Evolutionary conservation across 23 red algal genomes (phyloP), one percentile per base, ranked within the genome.

Genomic region (Chondrus crispus): DNA sequence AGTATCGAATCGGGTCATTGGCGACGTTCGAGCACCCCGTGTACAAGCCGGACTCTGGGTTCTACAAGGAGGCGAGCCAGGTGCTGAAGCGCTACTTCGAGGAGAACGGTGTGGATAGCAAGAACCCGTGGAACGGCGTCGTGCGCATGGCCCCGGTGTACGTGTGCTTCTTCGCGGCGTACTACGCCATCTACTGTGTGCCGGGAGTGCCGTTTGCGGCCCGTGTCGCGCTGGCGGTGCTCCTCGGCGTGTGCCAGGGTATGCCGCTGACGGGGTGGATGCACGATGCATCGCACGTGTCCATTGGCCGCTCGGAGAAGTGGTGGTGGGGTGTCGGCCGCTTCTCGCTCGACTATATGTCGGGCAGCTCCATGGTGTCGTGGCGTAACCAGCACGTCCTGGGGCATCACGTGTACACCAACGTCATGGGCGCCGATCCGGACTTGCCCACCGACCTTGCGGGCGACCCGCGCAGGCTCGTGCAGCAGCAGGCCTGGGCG

Each of bases 361-460:
- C 68, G 47, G 95, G 95, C 38, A 30, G 62, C 41, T 87, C 79
- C 36, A 93, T 96, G 95, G 36, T 96, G 77, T 93, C 88, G 62
- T 96, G 95, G 95, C 95, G 95, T 38, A 93, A 96, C 44, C 95
- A 96, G 71, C 95, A 96, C 84, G 95, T 96, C 44, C 38, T 96
- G 39, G 95, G 95, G 7, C 95, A 96, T 75, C 95, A 96, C 38
- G 88, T 96, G 48, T 93, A 96, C 68, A 96, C 95, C 37, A 96
- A 96, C 51, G 88, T 93, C 11, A 79, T 93, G 74, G 95, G 95
- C 50, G 88, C 95, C 19, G 95, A 96, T 78, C 95, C 95, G 3
- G 95, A 96, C 88, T 74, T 96, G 68, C 95, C 95, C n/a, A 54
- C 54, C 32, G 50, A 62, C 22, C 37, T 84, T 26, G 45, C 30